Evolutionary conservation across 106 monocot species (phyloP), one percentile per base, ranked within the genome.

Genomic region (Narthecium ossifragum): DNA sequence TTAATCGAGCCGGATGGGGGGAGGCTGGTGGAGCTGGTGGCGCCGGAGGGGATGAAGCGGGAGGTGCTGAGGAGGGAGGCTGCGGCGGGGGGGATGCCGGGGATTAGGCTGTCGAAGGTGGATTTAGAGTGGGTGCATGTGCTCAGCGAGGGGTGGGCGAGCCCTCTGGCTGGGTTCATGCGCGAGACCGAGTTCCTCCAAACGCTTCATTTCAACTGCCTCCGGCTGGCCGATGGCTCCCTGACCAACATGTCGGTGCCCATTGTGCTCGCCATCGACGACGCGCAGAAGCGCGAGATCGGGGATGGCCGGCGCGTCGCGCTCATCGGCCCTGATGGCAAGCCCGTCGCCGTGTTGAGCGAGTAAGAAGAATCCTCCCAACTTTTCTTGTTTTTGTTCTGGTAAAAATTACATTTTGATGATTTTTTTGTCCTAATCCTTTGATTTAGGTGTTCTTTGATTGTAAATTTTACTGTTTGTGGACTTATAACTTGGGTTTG

Each of bases 71-170:
- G 70, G 58, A 29, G 69, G 55, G 96, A 86, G 73, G 90, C 81
- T 34, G 43, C 53, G 59, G 40, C 33, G 52, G 14, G 57, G n/a
- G n/a, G n/a, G n/a, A n/a, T n/a, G 13, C 83, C 83, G 4, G 34
- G 68, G 39, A 52, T 96, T 50, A 57, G 53, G 62, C 78, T 96
- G 8, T 72, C 70, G 43, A 54, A 76, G 62, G 64, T 86, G 37
- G 90, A 96, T 51, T 43, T 78, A 20, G 83, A 90, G 74, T 96
- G 96, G 96, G 83, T 86, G 18, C 96, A 96, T 21, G 96, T 96
- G 55, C 76, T 96, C 47, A 90, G 96, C 67, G 96, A 96, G 63
- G 96, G 96, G 36, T 96, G 96, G 96, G 96, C 96, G 12, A 96
- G 96, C 86, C 96, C 96, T 3, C 86, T 96, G 12, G 34, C 65